Percentiles rank a stretch among this genome's conserved stretches.
These are phyloP conservation scores for Malassezia yamatoensis DNA, from an alignment of 1,284 basidiomycete genomes.

Conservation along the genomic window DNA sequence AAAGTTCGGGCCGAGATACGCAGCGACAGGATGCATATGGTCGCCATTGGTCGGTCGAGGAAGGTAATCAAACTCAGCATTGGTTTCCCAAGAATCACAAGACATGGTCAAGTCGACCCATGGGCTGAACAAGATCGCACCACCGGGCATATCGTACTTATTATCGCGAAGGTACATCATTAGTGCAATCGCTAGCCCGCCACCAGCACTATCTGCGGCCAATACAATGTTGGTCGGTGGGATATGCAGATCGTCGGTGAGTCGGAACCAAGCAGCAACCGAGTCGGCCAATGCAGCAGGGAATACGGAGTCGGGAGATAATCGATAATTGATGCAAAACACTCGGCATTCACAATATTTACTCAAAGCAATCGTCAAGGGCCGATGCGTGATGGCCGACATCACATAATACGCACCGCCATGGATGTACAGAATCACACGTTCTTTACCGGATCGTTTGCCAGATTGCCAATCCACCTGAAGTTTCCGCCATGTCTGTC, in stretches of 20 bases:
- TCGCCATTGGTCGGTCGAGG: slow-evolving; percentile 57
- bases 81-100: slow-evolving; percentile 93
- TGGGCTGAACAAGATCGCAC: slow-evolving; percentile 45
- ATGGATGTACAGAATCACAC: slow-evolving; percentile 84
- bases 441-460: slow-evolving; percentile 55
- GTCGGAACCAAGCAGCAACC: slow-evolving; percentile 72
- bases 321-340: slow-evolving; percentile 93
- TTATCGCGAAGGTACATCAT: slow-evolving; percentile 68
- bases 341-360: slow-evolving; percentile 82
- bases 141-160: slow-evolving; percentile 36
- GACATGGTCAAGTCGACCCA: slow-evolving; percentile 73
- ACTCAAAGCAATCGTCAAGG: slow-evolving; percentile 81
- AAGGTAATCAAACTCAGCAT: slow-evolving; percentile 56
- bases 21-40: slow-evolving; percentile 81
- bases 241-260: slow-evolving; percentile 78
- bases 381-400: slow-evolving; percentile 82
- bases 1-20: slow-evolving; percentile 74
- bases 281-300: slow-evolving; percentile 88
- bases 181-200: slow-evolving; percentile 72
- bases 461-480: slow-evolving; percentile 62
- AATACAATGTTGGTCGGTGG: slow-evolving; percentile 61
- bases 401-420: slow-evolving; percentile 94
- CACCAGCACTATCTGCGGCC: slow-evolving; percentile 81
- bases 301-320: slow-evolving; percentile 87
- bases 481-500: slow-evolving; percentile 74